Conservation (phyloP, 805 yeast species). For the Diddensiella transvaalensis region DNA sequence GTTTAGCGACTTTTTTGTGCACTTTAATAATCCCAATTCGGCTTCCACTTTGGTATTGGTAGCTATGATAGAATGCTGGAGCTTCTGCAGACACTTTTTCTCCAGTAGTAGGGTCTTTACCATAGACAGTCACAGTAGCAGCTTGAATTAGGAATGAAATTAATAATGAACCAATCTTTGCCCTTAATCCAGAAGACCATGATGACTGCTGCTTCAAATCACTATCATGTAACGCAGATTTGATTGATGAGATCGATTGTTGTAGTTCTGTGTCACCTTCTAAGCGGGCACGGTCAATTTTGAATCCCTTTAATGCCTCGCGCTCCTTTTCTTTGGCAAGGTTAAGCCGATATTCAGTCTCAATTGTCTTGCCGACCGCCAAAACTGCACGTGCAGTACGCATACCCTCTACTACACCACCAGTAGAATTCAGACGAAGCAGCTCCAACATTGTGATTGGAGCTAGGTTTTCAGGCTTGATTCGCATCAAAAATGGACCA, state of each 20-base stretch:
- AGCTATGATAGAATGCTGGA: constrained; percentile 88
- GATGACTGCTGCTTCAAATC: constrained; percentile 32
- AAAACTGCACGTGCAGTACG: constrained; percentile 78
- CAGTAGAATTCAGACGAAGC: constrained; percentile 66
- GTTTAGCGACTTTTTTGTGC: constrained; percentile 64
- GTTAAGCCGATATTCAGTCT: constrained; percentile 59
- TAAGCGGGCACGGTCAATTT: not conserved
- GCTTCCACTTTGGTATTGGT: constrained; percentile 74
- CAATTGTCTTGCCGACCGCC: constrained; percentile 79
- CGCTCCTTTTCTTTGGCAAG: constrained; percentile 17
- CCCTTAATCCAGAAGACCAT: constrained; percentile 57
- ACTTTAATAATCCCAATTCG: constrained; percentile 77
- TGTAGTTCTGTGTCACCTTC: constrained; percentile 40
- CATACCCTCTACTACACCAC: constrained; percentile 74
- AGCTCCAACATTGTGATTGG: constrained; percentile 82
- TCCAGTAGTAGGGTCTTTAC: constrained; percentile 76
- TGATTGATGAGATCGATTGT: constrained; percentile 39
- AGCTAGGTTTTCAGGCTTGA: constrained; percentile 75
- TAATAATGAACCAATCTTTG: constrained; percentile 79
- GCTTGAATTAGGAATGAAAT: constrained; percentile 72
- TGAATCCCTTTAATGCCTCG: constrained; percentile 49
- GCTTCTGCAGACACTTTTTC: constrained; percentile 63
- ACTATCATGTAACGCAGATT: constrained; percentile 28
- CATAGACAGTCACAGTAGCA: constrained; percentile 77
- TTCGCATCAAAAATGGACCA: constrained; percentile 73